Evolutionary conservation across 2,329 filamentous ascomycete genomes (phyloP).

Genomic region (Penicillium sp.): DNA sequence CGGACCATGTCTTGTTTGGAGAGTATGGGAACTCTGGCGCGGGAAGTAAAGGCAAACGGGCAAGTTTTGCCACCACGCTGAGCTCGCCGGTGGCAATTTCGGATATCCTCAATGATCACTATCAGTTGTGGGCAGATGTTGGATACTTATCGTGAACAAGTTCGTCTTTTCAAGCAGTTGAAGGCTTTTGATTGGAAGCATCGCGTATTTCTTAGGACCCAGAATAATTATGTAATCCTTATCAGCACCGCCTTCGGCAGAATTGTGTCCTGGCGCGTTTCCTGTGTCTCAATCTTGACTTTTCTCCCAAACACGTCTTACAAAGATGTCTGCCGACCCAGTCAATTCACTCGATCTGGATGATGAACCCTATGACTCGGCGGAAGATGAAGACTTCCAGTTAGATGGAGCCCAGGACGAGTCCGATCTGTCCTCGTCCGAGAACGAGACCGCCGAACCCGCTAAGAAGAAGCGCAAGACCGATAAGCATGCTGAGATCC

Average conservation of each 20-base stretch:
- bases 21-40: conserved; percentile 38
- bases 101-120: conserved; percentile 1
- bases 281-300: conserved; percentile 3
- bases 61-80: conserved; percentile 29
- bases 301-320: background rate
- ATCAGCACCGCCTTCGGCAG: conserved; percentile 22
- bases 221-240: conserved; percentile 10
- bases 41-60: conserved; percentile 30
- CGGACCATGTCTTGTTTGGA: conserved; percentile 25
- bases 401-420: conserved; percentile 33
- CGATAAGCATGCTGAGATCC: conserved; percentile 20
- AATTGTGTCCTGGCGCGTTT: conserved; percentile 13
- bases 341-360: conserved; percentile 21
- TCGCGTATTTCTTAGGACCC: background rate
- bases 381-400: conserved; percentile 38
- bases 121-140: conserved; percentile 1
- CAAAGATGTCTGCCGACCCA: conserved; percentile 21
- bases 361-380: conserved; percentile 36
- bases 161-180: background rate
- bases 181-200: background rate
- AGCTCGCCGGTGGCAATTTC: conserved; percentile 1
- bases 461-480: conserved; percentile 39
- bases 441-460: conserved; percentile 29
- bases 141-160: background rate
- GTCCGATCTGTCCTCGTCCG: conserved; percentile 31